A percentile compares a stretch with the other conserved stretches of the same genome.
Evolutionary conservation across 306 rosid species (phyloP).

Genomic region (Ammopiptanthus mongolicus): DNA sequence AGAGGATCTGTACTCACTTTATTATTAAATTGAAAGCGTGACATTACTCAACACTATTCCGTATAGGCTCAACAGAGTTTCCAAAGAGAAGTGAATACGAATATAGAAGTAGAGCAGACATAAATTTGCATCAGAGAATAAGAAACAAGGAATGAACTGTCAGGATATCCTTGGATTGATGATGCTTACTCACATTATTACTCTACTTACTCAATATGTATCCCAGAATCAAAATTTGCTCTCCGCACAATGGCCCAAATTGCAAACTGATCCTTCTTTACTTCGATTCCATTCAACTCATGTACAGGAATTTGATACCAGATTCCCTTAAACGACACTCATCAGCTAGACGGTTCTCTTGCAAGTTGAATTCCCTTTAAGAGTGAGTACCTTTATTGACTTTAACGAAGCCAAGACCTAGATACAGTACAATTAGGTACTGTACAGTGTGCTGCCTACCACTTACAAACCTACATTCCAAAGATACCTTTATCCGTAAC

Average conservation of each 20-base stretch:
- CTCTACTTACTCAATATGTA: neutral
- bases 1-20: neutral
- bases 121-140: neutral
- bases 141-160: conserved; percentile 20
- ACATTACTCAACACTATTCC: neutral
- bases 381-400: conserved; percentile 35
- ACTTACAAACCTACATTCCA: conserved; percentile 32
- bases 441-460: conserved; percentile 27
- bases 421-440: conserved; percentile 21
- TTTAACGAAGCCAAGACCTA: conserved; percentile 20
- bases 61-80: neutral
- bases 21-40: neutral
- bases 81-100: neutral
- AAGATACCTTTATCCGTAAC: conserved; percentile 19
- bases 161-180: conserved; percentile 29
- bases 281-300: conserved; percentile 19
- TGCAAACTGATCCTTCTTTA: conserved; percentile 18
- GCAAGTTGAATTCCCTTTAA: conserved; percentile 33
- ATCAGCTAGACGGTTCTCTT: conserved; percentile 37
- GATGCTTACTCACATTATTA: neutral
- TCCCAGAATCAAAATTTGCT: neutral
- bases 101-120: neutral
- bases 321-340: conserved; percentile 29
- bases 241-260: conserved; percentile 7
- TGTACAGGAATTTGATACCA: conserved; percentile 45